Base-by-base conservation (phyloP, 345 rosid genomes). In the Brassica napus region DNA sequence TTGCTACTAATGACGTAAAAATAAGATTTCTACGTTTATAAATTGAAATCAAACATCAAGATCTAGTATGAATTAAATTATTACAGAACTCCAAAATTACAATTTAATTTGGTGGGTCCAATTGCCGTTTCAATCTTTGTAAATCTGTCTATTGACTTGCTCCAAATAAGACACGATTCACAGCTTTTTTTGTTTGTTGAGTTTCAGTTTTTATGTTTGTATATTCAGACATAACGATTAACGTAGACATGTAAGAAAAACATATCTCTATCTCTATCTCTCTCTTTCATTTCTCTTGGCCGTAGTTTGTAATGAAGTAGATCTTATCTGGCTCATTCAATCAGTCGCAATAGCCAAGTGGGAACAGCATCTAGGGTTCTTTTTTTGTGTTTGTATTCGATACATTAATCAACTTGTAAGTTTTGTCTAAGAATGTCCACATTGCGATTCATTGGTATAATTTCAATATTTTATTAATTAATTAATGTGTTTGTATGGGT, bases 61-160 rank as follows among this genome's bases (percentile, higher is more conserved):
- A 26, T 26, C 0, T 26, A 26, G 30, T 35, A 39, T 28, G 71
- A 64, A 54, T 55, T 30, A 37, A 28, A 78, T 66, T 42, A 78
- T 72, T 65, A 66, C 77, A 78, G 72, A 72, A 28, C 23, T 58
- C 77, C 82, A 78, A 78, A 44, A 6, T 21, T 65, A 72, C 77
- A 39, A 39, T 78, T 72, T 66, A 72, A 65, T 57, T 72, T 72
- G 58, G 52, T 78, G 52, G 72, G 81, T 42, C 82, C 82, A 42
- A 2, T 57, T 58, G 21, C 73, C 77, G 77, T 58, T 65, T 66
- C 73, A 39, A 23, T 65, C 15, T 65, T 72, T 58, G 37, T 59
- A 42, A 65, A 72, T 57, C 52, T 72, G 24, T 65, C 30, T 31
- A 5, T 18, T 72, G 61, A 37, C 72, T 72, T 78, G 72, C 59